These are phyloP conservation scores for Kuraishia floccosa DNA, from an alignment of 805 yeast genomes.

Conservation along the genomic window DNA sequence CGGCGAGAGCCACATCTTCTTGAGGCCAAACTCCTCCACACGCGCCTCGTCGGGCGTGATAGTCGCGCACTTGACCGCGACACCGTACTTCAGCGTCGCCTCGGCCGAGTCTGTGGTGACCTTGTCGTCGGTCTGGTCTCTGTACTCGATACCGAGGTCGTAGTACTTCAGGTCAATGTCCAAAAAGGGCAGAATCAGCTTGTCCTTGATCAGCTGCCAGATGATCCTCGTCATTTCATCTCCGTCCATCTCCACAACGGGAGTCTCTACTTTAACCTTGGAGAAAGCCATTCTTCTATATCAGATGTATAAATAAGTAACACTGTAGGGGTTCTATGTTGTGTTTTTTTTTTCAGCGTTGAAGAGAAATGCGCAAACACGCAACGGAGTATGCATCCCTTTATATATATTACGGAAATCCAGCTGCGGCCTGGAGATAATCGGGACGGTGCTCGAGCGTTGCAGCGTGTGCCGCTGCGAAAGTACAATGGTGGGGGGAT, in stretches of 20 bases:
- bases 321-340: too few relatives aligned
- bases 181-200: constrained; percentile 56
- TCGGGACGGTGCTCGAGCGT: too few relatives aligned
- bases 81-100: constrained; percentile 65
- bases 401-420: too few relatives aligned
- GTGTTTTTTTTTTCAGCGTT: too few relatives aligned
- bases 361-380: too few relatives aligned
- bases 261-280: constrained; percentile 61
- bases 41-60: constrained; percentile 78
- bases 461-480: too few relatives aligned
- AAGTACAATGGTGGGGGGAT: too few relatives aligned
- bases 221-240: constrained; percentile 84
- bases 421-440: too few relatives aligned
- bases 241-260: constrained; percentile 74
- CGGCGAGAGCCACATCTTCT: constrained; percentile 81
- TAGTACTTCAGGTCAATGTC: constrained; percentile 69
- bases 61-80: constrained; percentile 78
- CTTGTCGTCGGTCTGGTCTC: constrained; percentile 65
- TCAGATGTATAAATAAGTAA: too few relatives aligned
- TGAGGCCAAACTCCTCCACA: constrained; percentile 61
- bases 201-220: constrained; percentile 64
- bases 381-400: too few relatives aligned
- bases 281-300: neutral
- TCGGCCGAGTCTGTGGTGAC: constrained; percentile 72
- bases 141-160: constrained; percentile 55